Evolutionary conservation across 495 filamentous ascomycete species (phyloP).

Genomic region (Massariosphaeria phaeospora): DNA sequence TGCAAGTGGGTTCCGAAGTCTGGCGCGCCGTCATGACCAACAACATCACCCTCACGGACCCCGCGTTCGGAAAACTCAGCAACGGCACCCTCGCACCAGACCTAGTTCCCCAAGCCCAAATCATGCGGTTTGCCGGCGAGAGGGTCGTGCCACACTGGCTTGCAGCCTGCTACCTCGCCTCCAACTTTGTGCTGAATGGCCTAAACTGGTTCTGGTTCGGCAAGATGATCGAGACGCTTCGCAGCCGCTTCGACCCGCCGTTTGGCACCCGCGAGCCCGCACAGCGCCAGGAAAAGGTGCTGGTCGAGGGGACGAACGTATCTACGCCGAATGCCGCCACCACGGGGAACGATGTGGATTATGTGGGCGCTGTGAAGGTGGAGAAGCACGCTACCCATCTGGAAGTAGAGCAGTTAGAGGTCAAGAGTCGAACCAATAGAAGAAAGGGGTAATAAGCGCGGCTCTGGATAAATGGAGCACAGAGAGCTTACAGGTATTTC

Average conservation of each 20-base stretch:
- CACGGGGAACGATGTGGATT: conserved; percentile 4
- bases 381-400: conserved; percentile 13
- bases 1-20: conserved; percentile 73
- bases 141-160: conserved; percentile 72
- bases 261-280: conserved; percentile 37
- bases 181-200: conserved; percentile 75
- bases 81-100: conserved; percentile 9
- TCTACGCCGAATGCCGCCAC: not conserved
- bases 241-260: conserved; percentile 78
- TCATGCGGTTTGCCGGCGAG: conserved; percentile 50
- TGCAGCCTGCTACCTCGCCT: conserved; percentile 64
- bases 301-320: conserved; percentile 31
- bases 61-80: conserved; percentile 3
- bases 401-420: conserved; percentile 30
- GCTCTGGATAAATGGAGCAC: not conserved
- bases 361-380: conserved; percentile 2
- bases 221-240: conserved; percentile 90
- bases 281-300: conserved; percentile 10
- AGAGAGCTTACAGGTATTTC: not conserved
- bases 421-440: conserved; percentile 19
- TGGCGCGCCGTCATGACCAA: conserved; percentile 49
- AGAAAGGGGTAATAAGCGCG: not conserved
- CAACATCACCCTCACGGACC: conserved; percentile 1
- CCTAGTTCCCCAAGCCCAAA: conserved; percentile 35
- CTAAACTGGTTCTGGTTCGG: conserved; percentile 96